These are phyloP conservation scores for Zanthoxylum bungeanum DNA, from an alignment of 345 rosid genomes.

Conservation along the genomic window DNA sequence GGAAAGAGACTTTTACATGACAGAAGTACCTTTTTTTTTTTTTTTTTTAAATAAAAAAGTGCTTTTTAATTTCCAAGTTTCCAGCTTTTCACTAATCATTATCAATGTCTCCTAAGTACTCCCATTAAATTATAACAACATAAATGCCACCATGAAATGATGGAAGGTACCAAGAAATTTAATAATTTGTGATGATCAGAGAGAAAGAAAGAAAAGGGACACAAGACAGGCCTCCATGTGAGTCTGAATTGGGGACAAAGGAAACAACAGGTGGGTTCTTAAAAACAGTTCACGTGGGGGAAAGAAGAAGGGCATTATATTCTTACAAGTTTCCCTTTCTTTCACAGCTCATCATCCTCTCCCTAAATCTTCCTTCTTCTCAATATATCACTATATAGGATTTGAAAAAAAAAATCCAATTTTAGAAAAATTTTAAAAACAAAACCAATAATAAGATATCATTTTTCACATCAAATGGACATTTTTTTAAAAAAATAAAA, in stretches of 20 bases:
- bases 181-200: not conserved
- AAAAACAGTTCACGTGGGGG: slow-evolving; percentile 34
- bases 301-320: slow-evolving; percentile 19
- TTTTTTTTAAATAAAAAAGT: not conserved
- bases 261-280: slow-evolving; percentile 26
- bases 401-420: too few relatives aligned
- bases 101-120: slow-evolving; percentile 17
- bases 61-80: not conserved
- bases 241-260: slow-evolving; percentile 39
- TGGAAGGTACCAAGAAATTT: slow-evolving; percentile 22
- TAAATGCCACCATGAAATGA: slow-evolving; percentile 19
- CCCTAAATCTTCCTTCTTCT: slow-evolving; percentile 4
- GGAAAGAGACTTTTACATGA: not conserved
- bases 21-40: not conserved
- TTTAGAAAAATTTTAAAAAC: too few relatives aligned
- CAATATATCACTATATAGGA: not conserved
- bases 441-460: too few relatives aligned
- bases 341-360: slow-evolving; percentile 30
- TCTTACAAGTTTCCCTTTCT: slow-evolving; percentile 25
- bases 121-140: slow-evolving; percentile 1
- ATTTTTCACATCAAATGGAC: too few relatives aligned
- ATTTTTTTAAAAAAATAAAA: too few relatives aligned
- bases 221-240: slow-evolving; percentile 30
- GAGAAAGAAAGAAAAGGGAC: not conserved
- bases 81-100: slow-evolving; percentile 26